A percentile compares a stretch with the other conserved stretches of the same genome.
phyloP scores from a whole-genome alignment of 352 stramenopile genomes.

The Globisporangium iwayamae region DNA sequence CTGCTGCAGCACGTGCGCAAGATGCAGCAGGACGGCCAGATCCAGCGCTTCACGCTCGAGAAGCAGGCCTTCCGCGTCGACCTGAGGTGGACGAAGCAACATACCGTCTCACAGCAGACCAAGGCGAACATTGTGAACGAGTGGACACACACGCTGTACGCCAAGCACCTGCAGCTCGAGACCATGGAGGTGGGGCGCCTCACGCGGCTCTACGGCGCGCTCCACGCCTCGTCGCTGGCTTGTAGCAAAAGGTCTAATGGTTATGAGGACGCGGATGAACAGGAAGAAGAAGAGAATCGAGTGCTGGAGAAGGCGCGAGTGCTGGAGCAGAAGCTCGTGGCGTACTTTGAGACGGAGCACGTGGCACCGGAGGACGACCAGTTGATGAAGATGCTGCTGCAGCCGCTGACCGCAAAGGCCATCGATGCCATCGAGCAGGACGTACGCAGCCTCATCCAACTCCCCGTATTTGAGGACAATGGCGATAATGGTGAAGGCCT shows the following conservation, averaged over 20 bases:
- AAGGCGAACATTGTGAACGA: slow-evolving; percentile 19
- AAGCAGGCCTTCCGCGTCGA: slow-evolving; percentile 48
- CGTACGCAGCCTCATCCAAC: slow-evolving; percentile 31
- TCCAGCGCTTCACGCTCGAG: slow-evolving; percentile 57
- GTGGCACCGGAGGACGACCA: slow-evolving; percentile 22
- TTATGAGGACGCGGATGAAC: background rate
- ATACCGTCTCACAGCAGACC: background rate
- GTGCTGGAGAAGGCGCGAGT: slow-evolving; percentile 25
- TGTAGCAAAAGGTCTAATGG: background rate
- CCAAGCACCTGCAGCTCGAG: slow-evolving; percentile 56
- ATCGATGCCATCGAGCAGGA: slow-evolving; percentile 60
- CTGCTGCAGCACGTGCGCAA: slow-evolving; percentile 51
- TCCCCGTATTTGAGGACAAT: slow-evolving; percentile 16
- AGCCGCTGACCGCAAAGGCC: slow-evolving; percentile 42
- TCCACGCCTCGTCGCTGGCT: slow-evolving; percentile 36
- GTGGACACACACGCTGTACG: slow-evolving; percentile 51
- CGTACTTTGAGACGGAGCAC: slow-evolving; percentile 66
- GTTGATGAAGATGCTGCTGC: slow-evolving; percentile 41
- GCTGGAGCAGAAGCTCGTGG: slow-evolving; percentile 46
- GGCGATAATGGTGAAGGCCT: slow-evolving; percentile 12
- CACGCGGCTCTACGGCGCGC: slow-evolving; percentile 47
- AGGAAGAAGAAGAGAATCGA: slow-evolving; percentile 20
- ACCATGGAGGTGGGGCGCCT: slow-evolving; percentile 54
- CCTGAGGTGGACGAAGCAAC: slow-evolving; percentile 25
- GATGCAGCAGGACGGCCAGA: slow-evolving; percentile 47